These are phyloP conservation scores for Wickerhamiella sorbophila DNA, from an alignment of 805 yeast genomes.

Conservation along the genomic window DNA sequence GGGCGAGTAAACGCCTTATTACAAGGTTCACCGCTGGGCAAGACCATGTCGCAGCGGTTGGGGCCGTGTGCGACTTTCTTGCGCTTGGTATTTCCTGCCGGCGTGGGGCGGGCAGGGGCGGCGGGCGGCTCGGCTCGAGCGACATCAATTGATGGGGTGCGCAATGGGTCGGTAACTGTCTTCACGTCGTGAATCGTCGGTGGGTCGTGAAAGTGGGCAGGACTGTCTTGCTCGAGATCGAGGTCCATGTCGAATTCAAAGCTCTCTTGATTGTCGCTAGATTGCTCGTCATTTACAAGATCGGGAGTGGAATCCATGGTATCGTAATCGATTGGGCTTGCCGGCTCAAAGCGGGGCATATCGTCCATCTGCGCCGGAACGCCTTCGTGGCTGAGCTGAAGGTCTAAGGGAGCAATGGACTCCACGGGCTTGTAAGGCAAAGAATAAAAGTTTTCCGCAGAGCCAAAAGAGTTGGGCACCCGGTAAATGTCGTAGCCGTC, in stretches of 20 bases:
- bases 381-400: conserved; percentile 1
- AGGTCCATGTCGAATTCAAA: neutral
- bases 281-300: neutral
- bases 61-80: conserved; percentile 3
- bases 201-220: neutral
- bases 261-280: neutral
- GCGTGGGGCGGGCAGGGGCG: neutral
- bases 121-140: neutral
- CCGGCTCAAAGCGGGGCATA: neutral
- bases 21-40: conserved; percentile 38
- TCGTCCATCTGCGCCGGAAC: neutral
- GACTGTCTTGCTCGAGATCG: neutral
- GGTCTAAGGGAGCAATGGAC: conserved; percentile 2
- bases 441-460: neutral
- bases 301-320: neutral
- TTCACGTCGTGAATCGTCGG: neutral
- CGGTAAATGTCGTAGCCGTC: neutral
- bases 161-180: neutral
- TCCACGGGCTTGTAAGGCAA: neutral
- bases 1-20: conserved; percentile 80
- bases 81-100: neutral
- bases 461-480: neutral
- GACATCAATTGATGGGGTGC: too few relatives aligned
- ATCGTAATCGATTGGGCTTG: conserved; percentile 1
- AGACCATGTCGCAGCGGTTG: conserved; percentile 14